phyloP scores from a whole-genome alignment of 129 eudicot genomes.

The Oenanthe sinensis region DNA sequence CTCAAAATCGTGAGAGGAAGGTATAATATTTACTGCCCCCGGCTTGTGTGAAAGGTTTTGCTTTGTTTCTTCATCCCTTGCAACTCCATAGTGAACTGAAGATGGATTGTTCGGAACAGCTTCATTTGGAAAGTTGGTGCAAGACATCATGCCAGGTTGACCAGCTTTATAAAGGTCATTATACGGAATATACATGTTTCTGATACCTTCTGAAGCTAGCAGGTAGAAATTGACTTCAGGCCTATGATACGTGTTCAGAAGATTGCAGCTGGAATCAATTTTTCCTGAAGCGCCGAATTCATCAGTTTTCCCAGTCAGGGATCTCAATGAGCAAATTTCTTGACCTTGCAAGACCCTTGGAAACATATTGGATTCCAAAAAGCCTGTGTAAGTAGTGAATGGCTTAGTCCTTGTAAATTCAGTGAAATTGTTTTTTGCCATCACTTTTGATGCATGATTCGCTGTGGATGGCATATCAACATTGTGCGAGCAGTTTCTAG shows the following conservation, averaged over 20 bases:
- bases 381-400: constrained; percentile 45
- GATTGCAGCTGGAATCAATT: constrained; percentile 33
- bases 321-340: constrained; percentile 80
- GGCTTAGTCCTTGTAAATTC: constrained; percentile 45
- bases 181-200: constrained; percentile 48
- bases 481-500: constrained; percentile 39
- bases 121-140: constrained; percentile 32
- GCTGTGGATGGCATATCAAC: constrained; percentile 40
- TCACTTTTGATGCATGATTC: constrained; percentile 25
- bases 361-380: constrained; percentile 65
- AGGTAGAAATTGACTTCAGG: constrained; percentile 49
- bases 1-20: constrained; percentile 19
- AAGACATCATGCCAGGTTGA: constrained; percentile 28
- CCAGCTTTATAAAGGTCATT: constrained; percentile 40
- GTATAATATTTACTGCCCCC: constrained; percentile 21
- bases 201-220: constrained; percentile 65
- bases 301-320: constrained; percentile 46
- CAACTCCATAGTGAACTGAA: constrained; percentile 24
- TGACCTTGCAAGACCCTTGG: constrained; percentile 99
- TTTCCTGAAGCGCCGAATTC: constrained; percentile 30
- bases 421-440: constrained; percentile 30
- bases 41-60: constrained; percentile 26
- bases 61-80: constrained; percentile 21
- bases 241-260: constrained; percentile 33
- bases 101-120: constrained; percentile 27